Base-by-base conservation (phyloP, 208 protist genomes). In the Trypanosoma platydactyli region DNA sequence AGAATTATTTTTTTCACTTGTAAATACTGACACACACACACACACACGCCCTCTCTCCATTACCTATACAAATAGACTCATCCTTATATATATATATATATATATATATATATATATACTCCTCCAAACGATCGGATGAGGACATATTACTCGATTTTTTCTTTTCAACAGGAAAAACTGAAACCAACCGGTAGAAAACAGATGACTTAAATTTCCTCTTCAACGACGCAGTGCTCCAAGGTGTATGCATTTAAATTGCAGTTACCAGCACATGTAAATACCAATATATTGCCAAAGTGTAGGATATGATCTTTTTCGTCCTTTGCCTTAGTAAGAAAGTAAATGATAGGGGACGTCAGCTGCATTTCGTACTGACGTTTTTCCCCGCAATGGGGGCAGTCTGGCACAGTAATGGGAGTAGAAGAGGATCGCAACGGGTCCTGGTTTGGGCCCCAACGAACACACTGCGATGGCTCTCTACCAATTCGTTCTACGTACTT, bases 401-500 rank as follows among this genome's bases (percentile, higher is more conserved):
- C 66, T 13, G 87, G 87, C 13, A 89, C 63, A 6, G 52, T 41
- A 30, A 73, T 58, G 11, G 73, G 56, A 15, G 65, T 51, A 11
- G 64, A 38, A 52, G 73, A 80, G 1, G 83, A 82, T 15, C 81
- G 81, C 25, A 95, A 61, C n/a, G 86, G 88, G 5, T 68, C 35
- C 11, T 81, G 81, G 24, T 71, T 84, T n/a, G 76, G 83, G 60
- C 82, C 87, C 88, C 91, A 96, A 27, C 91, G 83, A 58, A 96
- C 79, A 65, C 87, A 94, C 74, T 96, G 91, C 41, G 91, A 84
- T 6, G 88, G 85, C 42, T 66, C 69, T 45, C 64, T 66, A 59
- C 82, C 76, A 50, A 96, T 84, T 29, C 78, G 62, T 65, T 84
- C 80, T 67, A 96, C 81, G 72, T 91, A 96, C 71, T 91, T 87